Percentiles rank a stretch among this genome's conserved stretches.
Conservation (phyloP, 257 asterid genomes). For the Gynochthodes officinalis region DNA sequence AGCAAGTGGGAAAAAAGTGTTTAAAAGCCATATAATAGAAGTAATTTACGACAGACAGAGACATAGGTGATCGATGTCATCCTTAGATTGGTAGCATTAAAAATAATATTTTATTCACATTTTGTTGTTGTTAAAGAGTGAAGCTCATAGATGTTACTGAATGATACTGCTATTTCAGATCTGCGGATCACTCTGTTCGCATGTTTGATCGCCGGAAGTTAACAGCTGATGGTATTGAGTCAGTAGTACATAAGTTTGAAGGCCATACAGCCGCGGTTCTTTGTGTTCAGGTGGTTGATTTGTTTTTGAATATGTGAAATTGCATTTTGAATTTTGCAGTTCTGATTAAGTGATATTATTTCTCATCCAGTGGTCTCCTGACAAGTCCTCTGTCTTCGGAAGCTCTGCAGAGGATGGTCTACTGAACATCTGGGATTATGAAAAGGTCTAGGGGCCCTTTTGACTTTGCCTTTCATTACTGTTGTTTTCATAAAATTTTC, state of each 20-base stretch:
- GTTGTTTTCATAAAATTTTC: not conserved
- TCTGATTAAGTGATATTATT: conserved; percentile 11
- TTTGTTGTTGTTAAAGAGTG: not conserved
- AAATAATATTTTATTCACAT: not conserved
- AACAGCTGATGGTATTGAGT: conserved; percentile 65
- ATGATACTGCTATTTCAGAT: conserved; percentile 38
- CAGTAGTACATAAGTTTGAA: conserved; percentile 71
- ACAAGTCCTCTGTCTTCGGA: conserved; percentile 84
- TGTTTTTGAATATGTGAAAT: not conserved
- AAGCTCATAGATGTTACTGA: not conserved
- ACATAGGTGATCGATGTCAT: not conserved
- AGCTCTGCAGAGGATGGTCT: conserved; percentile 96
- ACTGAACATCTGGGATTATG: conserved; percentile 89
- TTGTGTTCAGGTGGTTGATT: conserved; percentile 78
- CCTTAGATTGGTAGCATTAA: not conserved
- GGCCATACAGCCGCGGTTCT: conserved; percentile 92
- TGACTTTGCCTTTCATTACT: not conserved
- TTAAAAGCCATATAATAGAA: not conserved
- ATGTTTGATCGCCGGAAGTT: conserved; percentile 95
- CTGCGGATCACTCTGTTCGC: conserved; percentile 87
- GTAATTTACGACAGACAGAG: not conserved
- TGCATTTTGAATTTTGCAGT: not conserved
- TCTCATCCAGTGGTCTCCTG: conserved; percentile 86
- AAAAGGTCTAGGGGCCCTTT: conserved; percentile 48
- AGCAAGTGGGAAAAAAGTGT: not conserved